Evolutionary conservation across 768 basidiomycete genomes (phyloP).

Genomic region (Erythrobasidium yunnanense): DNA sequence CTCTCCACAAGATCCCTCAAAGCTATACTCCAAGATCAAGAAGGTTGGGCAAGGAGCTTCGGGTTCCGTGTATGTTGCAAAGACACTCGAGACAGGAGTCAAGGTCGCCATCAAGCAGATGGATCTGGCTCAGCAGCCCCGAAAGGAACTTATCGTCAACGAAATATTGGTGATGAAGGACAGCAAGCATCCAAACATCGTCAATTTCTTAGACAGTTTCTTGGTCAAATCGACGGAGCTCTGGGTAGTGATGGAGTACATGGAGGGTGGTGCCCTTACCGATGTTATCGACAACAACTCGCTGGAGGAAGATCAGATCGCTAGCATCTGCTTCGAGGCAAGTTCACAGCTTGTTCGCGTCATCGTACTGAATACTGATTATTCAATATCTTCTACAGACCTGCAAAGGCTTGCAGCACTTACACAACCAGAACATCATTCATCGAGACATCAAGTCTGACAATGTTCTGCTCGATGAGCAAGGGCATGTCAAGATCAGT

Average conservation of each 20-base stretch:
- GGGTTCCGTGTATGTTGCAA: slow-evolving; percentile 95
- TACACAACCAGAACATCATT: slow-evolving; percentile 92
- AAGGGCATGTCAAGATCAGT: slow-evolving; percentile 97
- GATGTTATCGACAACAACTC: slow-evolving; percentile 97
- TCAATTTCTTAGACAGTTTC: slow-evolving; percentile 99
- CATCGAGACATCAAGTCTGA: slow-evolving; percentile 99
- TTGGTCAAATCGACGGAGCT: slow-evolving; percentile 91
- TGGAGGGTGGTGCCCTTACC: slow-evolving; percentile 68
- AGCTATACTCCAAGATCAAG: slow-evolving; percentile 88
- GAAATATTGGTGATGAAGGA: slow-evolving; percentile 99
- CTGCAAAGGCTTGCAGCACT: slow-evolving; percentile 88
- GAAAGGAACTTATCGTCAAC: slow-evolving; percentile 99
- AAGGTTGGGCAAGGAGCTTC: slow-evolving; percentile 98
- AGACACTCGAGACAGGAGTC: slow-evolving; percentile 73
- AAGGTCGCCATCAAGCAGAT: slow-evolving; percentile 93
- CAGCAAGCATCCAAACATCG: slow-evolving; percentile 81
- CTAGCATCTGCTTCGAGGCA: slow-evolving; percentile 69
- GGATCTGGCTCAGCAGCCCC: slow-evolving; percentile 72
- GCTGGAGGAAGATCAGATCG: slow-evolving; percentile 75
- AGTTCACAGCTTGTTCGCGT: slow-evolving; percentile 36
- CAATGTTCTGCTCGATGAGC: slow-evolving; percentile 82
- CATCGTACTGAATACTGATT: not conserved
- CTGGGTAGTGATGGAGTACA: slow-evolving; percentile 99
- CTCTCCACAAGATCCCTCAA: slow-evolving; percentile 71
- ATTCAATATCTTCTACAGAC: slow-evolving; percentile 71